These are phyloP conservation scores for Globisporangium cederbergense DNA, from an alignment of 352 stramenopile species.

Conservation along the genomic window DNA sequence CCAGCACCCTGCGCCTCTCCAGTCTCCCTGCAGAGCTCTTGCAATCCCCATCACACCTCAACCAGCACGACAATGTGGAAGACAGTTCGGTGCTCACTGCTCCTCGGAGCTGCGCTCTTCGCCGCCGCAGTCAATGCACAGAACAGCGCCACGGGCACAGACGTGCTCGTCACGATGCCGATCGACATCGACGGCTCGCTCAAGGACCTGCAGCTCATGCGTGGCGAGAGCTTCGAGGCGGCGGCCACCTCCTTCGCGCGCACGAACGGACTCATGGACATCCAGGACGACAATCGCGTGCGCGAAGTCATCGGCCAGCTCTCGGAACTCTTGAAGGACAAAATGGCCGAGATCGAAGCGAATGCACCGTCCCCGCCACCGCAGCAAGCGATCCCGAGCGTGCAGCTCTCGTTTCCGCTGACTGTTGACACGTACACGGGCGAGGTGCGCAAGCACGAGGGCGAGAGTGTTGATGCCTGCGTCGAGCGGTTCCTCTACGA, in stretches of 20 bases:
- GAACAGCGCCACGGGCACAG: slow-evolving; percentile 19
- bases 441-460: slow-evolving; percentile 61
- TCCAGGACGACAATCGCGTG: slow-evolving; percentile 44
- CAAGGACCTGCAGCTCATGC: slow-evolving; percentile 62
- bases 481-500: slow-evolving; percentile 70
- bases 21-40: not conserved
- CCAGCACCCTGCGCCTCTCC: not conserved
- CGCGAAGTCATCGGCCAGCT: slow-evolving; percentile 63
- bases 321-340: slow-evolving; percentile 59
- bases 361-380: not conserved
- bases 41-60: slow-evolving; percentile 8
- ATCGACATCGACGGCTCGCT: slow-evolving; percentile 59
- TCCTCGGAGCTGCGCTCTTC: slow-evolving; percentile 27
- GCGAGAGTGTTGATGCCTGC: slow-evolving; percentile 45
- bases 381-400: slow-evolving; percentile 21
- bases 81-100: slow-evolving; percentile 11
- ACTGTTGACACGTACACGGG: slow-evolving; percentile 45
- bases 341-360: slow-evolving; percentile 51
- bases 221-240: slow-evolving; percentile 62
- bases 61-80: slow-evolving; percentile 16
- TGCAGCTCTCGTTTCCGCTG: slow-evolving; percentile 61
- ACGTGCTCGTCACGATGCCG: slow-evolving; percentile 70
- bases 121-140: slow-evolving; percentile 15
- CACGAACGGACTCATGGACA: slow-evolving; percentile 49
- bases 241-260: slow-evolving; percentile 59